Base-by-base conservation (phyloP, 164 flowering plant species). In the Litsea cubeba region DNA sequence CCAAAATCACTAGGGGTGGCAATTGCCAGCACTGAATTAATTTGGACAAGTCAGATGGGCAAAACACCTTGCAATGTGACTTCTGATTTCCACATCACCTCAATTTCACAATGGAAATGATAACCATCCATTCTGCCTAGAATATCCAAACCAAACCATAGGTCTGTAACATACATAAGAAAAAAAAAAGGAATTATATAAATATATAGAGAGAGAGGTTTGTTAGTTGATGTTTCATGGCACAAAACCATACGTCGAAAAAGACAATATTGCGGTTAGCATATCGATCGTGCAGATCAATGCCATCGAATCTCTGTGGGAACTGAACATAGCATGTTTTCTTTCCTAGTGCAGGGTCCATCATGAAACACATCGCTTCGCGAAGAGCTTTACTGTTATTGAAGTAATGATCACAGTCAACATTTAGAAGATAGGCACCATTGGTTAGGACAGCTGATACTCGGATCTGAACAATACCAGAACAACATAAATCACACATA, bases 401-500 rank as follows among this genome's bases (percentile, higher is more conserved):
- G 87, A 95, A 91, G 92, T 95, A 95, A 84, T 95, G 98, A 85
- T 95, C 99, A 84, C 99, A 95, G 85, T 95, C 99, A 5, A 95
- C 97, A 78, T 95, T 95, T 84, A 95, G 76, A 77, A 95, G 89
- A 85, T 85, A 95, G 40, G 99, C 97, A 54, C 97, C 99, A 80
- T 95, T 95, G 72, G 99, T 93, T 60, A 95, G 81, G 68, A 95
- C 98, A 75, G 99, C 99, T 30, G 99, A 95, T 72, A 95, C 99
- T 32, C 99, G 89, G 78, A 95, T 93, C 99, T 95, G 85, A 30
- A 81, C 2, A 70, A 20, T 14, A 12, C 18, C 15, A 35, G 62
- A 50, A 71, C 12, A 35, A 4, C 7, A 28, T 5, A 32, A 71
- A 54, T 54, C 60, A 54, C 2, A 54, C 17, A 2, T 3, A 54